A percentile compares a stretch with the other conserved stretches of the same genome.
Evolutionary conservation across 169 alveolate species (phyloP).

Genomic region (Eimeria sp.): DNA sequence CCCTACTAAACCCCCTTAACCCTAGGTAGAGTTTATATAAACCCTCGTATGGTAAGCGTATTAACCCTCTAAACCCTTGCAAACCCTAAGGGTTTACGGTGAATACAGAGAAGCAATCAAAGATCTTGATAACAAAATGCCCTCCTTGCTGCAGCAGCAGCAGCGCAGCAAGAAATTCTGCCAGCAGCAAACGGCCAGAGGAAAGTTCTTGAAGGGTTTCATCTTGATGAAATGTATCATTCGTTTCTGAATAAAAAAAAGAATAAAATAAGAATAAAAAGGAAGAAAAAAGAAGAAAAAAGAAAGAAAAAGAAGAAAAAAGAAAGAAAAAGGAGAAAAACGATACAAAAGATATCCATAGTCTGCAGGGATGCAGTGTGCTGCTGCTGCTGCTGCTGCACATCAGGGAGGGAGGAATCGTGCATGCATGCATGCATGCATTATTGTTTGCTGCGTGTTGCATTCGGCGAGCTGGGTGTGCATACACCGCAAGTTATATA

Average conservation of each 20-base stretch:
- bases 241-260: neutral
- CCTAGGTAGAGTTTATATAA: neutral
- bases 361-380: too few species aligned
- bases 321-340: too few species aligned
- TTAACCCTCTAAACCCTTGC: neutral
- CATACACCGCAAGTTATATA: too few species aligned
- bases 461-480: too few species aligned
- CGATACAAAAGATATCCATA: too few species aligned
- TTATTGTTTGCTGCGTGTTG: too few species aligned
- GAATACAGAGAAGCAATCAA: constrained; percentile 60
- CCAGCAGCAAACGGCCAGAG: constrained; percentile 5
- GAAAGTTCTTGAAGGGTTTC: constrained; percentile 53
- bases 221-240: neutral
- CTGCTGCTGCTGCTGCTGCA: too few species aligned
- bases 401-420: too few species aligned
- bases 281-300: too few species aligned
- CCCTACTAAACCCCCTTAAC: neutral
- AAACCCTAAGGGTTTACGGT: neutral
- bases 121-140: constrained; percentile 40
- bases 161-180: neutral
- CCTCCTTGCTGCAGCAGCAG: constrained; percentile 60
- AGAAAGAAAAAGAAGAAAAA: too few species aligned
- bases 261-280: too few species aligned
- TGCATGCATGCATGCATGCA: too few species aligned
- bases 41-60: neutral